Evolutionary conservation across 192 early-diverging fungal genomes (phyloP), one percentile per base, ranked within the genome.

Genomic region (Diversispora epigaea): DNA sequence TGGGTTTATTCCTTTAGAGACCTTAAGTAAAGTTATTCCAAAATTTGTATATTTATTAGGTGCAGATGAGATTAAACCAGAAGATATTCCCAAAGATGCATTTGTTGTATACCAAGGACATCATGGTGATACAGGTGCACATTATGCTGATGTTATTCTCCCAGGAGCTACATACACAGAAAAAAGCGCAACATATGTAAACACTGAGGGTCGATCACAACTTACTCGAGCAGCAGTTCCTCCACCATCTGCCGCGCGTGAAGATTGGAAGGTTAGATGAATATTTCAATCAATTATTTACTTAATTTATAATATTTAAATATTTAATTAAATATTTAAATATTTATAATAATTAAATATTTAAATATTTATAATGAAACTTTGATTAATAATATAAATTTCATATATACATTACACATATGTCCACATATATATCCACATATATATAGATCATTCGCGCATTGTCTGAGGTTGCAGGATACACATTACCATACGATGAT

Each of bases 81-180:
- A 79, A 44, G 91, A 92, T 78, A 90, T 98, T 47, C 93, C 95
- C 68, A 86, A 88, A 77, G 86, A 92, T 77, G 93, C 96, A 10
- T 99, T 99, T 84, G 96, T 99, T 22, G 95, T 99, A 45, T 99
- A 99, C 86, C 97, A 99, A 86, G 97, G 97, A 40, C 97, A 99
- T 86, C 97, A 99, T 83, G 97, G 97, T 78, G 97, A 99, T 83
- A 87, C 85, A 41, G 97, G 97, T 65, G 97, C 97, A 7, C 89
- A 93, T 71, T 91, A 91, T 57, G 97, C 97, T 41, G 95, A 99
- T 83, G 95, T 99, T 43, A 91, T 99, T 70, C 87, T 99, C 76
- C 97, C 97, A 11, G 96, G 92, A 47, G 86, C 96, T 1, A 94
- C 96, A 7, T 99, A 96, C 79, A 99, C 96, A 5, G 97, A 99